phyloP scores from a whole-genome alignment of 1,284 basidiomycete species.

The Microbotryum silenes-acaulis region DNA sequence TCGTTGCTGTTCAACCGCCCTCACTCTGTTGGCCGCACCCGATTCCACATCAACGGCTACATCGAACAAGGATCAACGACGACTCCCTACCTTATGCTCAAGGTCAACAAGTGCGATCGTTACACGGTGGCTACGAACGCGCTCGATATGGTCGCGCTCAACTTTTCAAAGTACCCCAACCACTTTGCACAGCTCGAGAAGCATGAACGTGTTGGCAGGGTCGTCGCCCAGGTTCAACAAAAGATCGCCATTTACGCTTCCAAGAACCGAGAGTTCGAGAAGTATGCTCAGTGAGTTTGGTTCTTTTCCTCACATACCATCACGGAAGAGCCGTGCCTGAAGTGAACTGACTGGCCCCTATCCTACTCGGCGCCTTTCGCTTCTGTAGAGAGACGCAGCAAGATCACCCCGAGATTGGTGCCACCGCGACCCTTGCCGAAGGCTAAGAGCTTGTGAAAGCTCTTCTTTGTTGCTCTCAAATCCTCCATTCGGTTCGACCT shows the following conservation, averaged over 20 bases:
- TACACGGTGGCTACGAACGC: slow-evolving; percentile 45
- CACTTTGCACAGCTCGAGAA: slow-evolving; percentile 4
- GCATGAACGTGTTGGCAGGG: slow-evolving; percentile 25
- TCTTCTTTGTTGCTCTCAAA: too few relatives aligned
- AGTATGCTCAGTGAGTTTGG: slow-evolving; percentile 38
- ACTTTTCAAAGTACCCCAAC: background rate
- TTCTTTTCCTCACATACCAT: background rate
- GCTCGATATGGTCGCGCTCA: slow-evolving; percentile 34
- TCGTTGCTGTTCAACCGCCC: slow-evolving; percentile 41
- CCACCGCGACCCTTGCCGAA: slow-evolving; percentile 12
- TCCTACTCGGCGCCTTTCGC: too few relatives aligned
- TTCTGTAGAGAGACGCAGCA: background rate
- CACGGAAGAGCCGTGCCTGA: background rate
- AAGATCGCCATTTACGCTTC: slow-evolving; percentile 42
- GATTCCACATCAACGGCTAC: slow-evolving; percentile 44
- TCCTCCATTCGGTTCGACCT: too few relatives aligned
- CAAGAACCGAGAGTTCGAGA: slow-evolving; percentile 40
- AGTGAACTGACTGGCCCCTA: background rate
- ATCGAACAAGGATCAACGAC: slow-evolving; percentile 47
- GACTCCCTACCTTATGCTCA: slow-evolving; percentile 45
- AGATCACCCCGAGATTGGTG: slow-evolving; percentile 28
- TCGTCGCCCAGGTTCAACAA: slow-evolving; percentile 41
- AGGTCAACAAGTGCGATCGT: slow-evolving; percentile 44
- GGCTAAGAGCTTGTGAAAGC: slow-evolving; percentile 1
- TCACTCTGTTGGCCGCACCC: slow-evolving; percentile 40